A percentile compares a stretch with the other conserved stretches of the same genome.
Evolutionary conservation across 306 rosid genomes (phyloP).

Genomic region (Vigna angularis): DNA sequence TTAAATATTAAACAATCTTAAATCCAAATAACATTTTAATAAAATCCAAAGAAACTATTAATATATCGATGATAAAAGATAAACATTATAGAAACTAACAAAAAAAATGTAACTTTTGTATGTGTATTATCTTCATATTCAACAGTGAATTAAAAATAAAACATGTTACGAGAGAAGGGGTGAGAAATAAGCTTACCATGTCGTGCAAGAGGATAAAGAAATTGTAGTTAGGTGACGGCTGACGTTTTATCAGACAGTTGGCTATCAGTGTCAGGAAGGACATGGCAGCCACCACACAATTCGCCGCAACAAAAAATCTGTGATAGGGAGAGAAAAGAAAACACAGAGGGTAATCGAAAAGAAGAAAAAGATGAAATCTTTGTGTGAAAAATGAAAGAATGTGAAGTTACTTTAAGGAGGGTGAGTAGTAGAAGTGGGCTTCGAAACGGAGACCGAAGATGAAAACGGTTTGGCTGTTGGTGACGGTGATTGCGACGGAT

Average conservation of each 20-base stretch:
- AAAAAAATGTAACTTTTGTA: too few species aligned
- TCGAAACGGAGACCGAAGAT: constrained; percentile 45
- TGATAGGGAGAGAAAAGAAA: background rate
- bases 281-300: constrained; percentile 52
- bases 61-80: too few species aligned
- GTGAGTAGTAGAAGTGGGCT: constrained; percentile 65
- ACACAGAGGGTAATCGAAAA: background rate
- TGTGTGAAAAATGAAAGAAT: constrained; percentile 22
- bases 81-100: too few species aligned
- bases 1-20: too few species aligned
- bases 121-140: too few species aligned
- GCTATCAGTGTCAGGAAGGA: constrained; percentile 54
- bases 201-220: constrained; percentile 63
- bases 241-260: constrained; percentile 39
- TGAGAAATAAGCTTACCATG: constrained; percentile 45
- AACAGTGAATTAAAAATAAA: too few species aligned
- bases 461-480: constrained; percentile 61
- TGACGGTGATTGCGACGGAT: constrained; percentile 57
- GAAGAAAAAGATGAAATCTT: background rate
- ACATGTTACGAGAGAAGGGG: background rate
- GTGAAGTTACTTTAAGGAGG: constrained; percentile 60
- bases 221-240: constrained; percentile 19
- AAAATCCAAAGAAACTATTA: too few species aligned
- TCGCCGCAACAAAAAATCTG: constrained; percentile 72
- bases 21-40: too few species aligned